Evolutionary conservation across 139 green algal species (phyloP).

Genomic region (Micromonas commoda): DNA sequence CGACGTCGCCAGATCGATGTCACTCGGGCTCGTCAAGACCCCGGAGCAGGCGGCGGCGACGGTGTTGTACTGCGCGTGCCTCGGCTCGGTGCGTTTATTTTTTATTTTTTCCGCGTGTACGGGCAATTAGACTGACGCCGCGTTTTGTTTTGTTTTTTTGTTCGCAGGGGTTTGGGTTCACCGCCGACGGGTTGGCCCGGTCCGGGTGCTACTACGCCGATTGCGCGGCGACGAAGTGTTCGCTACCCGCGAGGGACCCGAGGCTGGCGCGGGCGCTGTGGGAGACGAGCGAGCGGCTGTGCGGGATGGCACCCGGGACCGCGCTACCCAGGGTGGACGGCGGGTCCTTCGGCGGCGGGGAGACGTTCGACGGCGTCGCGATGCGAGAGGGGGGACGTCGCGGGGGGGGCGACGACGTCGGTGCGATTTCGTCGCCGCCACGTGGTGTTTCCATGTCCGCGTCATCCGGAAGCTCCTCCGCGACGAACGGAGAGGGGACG

Average conservation of each 20-base stretch:
- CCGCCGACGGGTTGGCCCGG: not conserved
- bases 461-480: too few species aligned
- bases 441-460: too few species aligned
- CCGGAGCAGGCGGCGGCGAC: slow-evolving; percentile 46
- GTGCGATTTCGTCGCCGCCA: not conserved
- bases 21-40: too few species aligned
- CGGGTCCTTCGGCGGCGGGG: too few species aligned
- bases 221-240: slow-evolving; percentile 22
- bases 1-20: not conserved
- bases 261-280: slow-evolving; percentile 35
- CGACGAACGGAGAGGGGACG: too few species aligned
- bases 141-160: too few species aligned
- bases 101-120: too few species aligned
- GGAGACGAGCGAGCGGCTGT: slow-evolving; percentile 39
- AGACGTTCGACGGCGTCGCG: not conserved
- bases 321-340: too few species aligned
- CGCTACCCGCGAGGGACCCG: slow-evolving; percentile 3
- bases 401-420: not conserved
- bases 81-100: too few species aligned
- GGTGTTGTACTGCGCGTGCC: slow-evolving; percentile 36
- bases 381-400: not conserved
- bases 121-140: too few species aligned
- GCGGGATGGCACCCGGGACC: not conserved
- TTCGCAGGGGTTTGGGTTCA: too few species aligned
- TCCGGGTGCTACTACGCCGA: slow-evolving; percentile 42